Evolutionary conservation across 2,329 filamentous ascomycete species (phyloP).

Genomic region (Harringtonia lauricola): DNA sequence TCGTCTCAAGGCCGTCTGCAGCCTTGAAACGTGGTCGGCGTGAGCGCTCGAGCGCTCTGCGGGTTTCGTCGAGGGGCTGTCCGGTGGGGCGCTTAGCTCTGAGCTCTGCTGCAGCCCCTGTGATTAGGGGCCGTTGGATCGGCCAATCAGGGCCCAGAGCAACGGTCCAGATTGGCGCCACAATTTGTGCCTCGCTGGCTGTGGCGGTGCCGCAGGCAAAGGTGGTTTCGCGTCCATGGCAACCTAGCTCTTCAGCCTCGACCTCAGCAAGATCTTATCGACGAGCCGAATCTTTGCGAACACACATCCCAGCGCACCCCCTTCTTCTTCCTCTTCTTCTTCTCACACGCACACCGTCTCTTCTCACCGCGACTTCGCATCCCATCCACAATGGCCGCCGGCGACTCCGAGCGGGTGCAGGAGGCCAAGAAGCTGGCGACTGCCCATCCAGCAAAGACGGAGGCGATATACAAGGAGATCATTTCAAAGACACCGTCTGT

Average conservation of each 20-base stretch:
- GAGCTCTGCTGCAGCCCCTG: not conserved
- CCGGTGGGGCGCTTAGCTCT: not conserved
- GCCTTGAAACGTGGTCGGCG: conserved; percentile 1
- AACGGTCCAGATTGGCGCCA: not conserved
- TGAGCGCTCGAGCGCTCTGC: not conserved
- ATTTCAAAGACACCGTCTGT: conserved; percentile 74
- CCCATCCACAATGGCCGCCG: conserved; percentile 36
- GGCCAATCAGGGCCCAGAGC: too few species aligned
- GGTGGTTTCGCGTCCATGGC: conserved; percentile 7
- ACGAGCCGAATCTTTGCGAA: not conserved
- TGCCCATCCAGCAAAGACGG: conserved; percentile 72
- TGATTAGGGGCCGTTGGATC: too few species aligned
- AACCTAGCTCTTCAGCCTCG: conserved; percentile 5
- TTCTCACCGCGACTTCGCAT: not conserved
- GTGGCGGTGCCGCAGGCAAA: conserved; percentile 5
- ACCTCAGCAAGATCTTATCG: not conserved
- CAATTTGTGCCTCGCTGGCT: not conserved
- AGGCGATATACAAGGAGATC: conserved; percentile 81
- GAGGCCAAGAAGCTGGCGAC: conserved; percentile 81
- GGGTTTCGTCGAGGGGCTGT: conserved; percentile 5
- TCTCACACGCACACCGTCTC: too few species aligned
- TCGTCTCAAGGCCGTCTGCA: not conserved
- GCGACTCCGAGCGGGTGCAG: conserved; percentile 58
- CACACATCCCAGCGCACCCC: too few species aligned
- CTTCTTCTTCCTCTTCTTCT: too few species aligned